Base-by-base conservation (phyloP, 2,329 filamentous ascomycete species). In the Sarocladium strictum region DNA sequence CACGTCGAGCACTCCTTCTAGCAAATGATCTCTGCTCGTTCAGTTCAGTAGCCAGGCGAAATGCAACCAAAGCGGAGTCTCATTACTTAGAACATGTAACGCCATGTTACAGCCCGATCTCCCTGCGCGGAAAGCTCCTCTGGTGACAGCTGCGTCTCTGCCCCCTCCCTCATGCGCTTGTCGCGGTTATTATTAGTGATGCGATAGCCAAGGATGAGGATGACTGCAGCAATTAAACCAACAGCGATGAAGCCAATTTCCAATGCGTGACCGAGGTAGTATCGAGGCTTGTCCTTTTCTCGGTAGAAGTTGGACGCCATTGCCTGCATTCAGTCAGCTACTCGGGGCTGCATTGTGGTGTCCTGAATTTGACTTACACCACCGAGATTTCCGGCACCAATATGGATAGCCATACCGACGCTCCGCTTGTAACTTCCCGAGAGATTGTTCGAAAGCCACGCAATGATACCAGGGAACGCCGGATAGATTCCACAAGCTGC, bases 401-500 rank as follows among this genome's bases (percentile, higher is more conserved):
- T 85, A 40, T 84, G 81, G 12, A 87, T 69, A 0, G 83, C 84
- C 77, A 86, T 86, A 1, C 83, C 84, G 0, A 76, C 79, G 9
- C 77, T 78, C 4, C 84, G 75, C 68, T 95, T 95, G 67, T 77
- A 77, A 45, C 71, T 75, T 0, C 76, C 76, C 54, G 92, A 84
- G 11, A 88, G 77, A 57, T 95, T 95, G 66, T 94, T 95, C 32
- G 81, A 80, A 0, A 85, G 73, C 90, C 90, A 95, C 0, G 86
- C 78, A 52, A 95, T 87, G 1, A 87, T 86, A 53, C 92, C 92
- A 0, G 89, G 75, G 55, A 94, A 87, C 26, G 82, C 84, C 0
- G 90, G 89, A 60, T 93, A 94, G 55, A 94, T 91, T 2, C 87
- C 87, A 55, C 89, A 79, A 0, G 89, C 86, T 0, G 83, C 86